Percentiles rank a stretch among this genome's conserved stretches.
Evolutionary conservation across 441 rosid species (phyloP).

Genomic region (Adansonia rubrostipa): DNA sequence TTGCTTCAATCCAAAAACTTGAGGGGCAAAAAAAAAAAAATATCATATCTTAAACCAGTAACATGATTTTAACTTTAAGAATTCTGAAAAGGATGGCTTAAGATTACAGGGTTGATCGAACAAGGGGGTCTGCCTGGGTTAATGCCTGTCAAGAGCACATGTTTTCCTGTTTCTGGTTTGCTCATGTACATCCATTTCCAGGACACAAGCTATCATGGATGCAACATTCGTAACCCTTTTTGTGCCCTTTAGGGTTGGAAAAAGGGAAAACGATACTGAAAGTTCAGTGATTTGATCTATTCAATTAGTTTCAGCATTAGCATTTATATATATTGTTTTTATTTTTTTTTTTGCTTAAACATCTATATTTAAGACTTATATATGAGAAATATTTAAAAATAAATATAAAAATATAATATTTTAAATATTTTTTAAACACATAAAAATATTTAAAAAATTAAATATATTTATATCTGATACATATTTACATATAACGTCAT

Average conservation of each 20-base stretch:
- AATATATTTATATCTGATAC: no score
- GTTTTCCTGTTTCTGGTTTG: conserved; percentile 29
- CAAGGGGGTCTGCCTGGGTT: conserved; percentile 29
- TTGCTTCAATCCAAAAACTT: neutral
- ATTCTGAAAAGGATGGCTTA: conserved; percentile 23
- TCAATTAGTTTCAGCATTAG: conserved; percentile 14
- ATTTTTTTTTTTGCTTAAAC: no score
- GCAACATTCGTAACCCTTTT: conserved; percentile 23
- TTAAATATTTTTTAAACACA: no score
- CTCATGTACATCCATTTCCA: conserved; percentile 30
- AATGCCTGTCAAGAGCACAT: conserved; percentile 38
- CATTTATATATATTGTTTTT: neutral
- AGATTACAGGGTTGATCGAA: neutral
- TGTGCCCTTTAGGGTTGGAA: conserved; percentile 13
- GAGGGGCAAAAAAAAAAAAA: neutral
- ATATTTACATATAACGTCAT: no score
- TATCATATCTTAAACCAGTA: neutral
- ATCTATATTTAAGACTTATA: no score
- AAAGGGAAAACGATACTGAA: conserved; percentile 28
- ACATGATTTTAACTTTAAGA: neutral
- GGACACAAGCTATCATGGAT: conserved; percentile 32
- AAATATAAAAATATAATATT: no score
- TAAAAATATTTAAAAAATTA: no score
- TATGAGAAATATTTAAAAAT: no score
- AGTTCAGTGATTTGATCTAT: conserved; percentile 36